These are phyloP conservation scores for Intubia oerlemansii DNA, from an alignment of 2,329 filamentous ascomycete species.

Conservation along the genomic window DNA sequence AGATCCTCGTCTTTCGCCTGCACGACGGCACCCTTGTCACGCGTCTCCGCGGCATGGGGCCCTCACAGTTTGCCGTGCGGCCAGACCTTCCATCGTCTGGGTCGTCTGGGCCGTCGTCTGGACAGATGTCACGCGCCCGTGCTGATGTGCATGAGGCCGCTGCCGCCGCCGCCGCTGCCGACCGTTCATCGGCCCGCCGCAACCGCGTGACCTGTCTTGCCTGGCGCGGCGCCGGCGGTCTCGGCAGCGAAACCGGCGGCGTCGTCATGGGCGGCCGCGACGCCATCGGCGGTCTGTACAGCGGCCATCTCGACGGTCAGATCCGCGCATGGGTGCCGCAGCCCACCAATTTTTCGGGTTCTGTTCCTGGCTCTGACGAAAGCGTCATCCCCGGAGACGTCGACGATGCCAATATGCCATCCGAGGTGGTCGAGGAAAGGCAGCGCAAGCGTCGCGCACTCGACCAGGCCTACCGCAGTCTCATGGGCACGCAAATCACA, in stretches of 20 bases:
- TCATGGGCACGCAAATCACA: slow-evolving; percentile 52
- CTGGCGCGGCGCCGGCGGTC: slow-evolving; percentile 46
- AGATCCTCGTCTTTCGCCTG: slow-evolving; percentile 63
- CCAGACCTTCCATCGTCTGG: slow-evolving; percentile 3
- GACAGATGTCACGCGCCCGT: too few relatives aligned
- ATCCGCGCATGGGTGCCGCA: slow-evolving; percentile 60
- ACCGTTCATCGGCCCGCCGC: slow-evolving; percentile 23
- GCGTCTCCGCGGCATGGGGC: slow-evolving; percentile 44
- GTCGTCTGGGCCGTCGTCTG: slow-evolving; percentile 5
- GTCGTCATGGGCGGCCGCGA: slow-evolving; percentile 37
- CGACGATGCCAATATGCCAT: slow-evolving; percentile 17
- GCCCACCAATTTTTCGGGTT: slow-evolving; percentile 12
- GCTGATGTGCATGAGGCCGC: neutral
- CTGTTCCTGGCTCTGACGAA: neutral
- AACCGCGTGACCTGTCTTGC: slow-evolving; percentile 54
- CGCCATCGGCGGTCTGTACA: slow-evolving; percentile 42
- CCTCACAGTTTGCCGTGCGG: slow-evolving; percentile 22
- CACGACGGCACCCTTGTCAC: slow-evolving; percentile 55
- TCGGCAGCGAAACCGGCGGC: slow-evolving; percentile 27
- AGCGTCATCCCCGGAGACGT: neutral
- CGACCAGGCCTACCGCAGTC: slow-evolving; percentile 56
- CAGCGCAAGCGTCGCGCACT: slow-evolving; percentile 61
- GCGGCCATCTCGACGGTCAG: slow-evolving; percentile 63
- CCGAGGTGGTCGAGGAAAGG: too few relatives aligned
- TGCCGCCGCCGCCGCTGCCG: neutral